A percentile compares a stretch with the other conserved stretches of the same genome.
Evolutionary conservation across 2,329 filamentous ascomycete species (phyloP).

Genomic region (Aspergillus fumigatus): DNA sequence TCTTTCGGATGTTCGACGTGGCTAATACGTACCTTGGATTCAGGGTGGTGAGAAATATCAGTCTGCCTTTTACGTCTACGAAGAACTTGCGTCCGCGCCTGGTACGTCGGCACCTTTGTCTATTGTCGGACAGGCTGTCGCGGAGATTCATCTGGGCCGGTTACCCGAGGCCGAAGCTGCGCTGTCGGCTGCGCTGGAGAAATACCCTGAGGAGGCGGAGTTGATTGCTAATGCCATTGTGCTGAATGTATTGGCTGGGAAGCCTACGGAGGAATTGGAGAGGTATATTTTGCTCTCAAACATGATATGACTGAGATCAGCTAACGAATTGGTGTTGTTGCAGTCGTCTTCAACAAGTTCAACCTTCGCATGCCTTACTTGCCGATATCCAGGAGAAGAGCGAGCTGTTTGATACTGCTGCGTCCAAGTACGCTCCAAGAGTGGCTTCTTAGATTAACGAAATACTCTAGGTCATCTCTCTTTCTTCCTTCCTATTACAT

Average conservation of each 20-base stretch:
- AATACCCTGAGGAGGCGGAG: constrained; percentile 66
- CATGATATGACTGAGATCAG: background rate
- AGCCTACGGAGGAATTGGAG: constrained; percentile 59
- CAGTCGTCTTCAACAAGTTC: constrained; percentile 45
- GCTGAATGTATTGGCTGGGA: constrained; percentile 70
- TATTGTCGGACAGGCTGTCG: constrained; percentile 82
- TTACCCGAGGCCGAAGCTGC: constrained; percentile 85
- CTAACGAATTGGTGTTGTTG: constrained; percentile 14
- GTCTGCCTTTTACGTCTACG: constrained; percentile 94
- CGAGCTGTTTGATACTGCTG: constrained; percentile 79
- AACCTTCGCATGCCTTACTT: constrained; percentile 67
- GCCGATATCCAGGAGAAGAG: constrained; percentile 78
- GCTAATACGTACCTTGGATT: background rate
- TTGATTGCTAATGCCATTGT: constrained; percentile 81
- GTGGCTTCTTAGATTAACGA: constrained; percentile 42
- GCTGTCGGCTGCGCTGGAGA: constrained; percentile 71
- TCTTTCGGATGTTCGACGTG: background rate
- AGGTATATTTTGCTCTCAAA: constrained; percentile 47
- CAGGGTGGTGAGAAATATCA: constrained; percentile 95
- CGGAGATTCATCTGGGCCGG: constrained; percentile 85
- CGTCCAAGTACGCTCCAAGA: constrained; percentile 81
- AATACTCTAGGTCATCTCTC: background rate
- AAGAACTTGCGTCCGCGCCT: constrained; percentile 86
- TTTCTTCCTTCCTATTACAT: constrained; percentile 6
- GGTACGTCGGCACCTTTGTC: constrained; percentile 71